A percentile compares a stretch with the other conserved stretches of the same genome.
Evolutionary conservation across 805 yeast species (phyloP).

Genomic region (Metschnikowia koreensis): DNA sequence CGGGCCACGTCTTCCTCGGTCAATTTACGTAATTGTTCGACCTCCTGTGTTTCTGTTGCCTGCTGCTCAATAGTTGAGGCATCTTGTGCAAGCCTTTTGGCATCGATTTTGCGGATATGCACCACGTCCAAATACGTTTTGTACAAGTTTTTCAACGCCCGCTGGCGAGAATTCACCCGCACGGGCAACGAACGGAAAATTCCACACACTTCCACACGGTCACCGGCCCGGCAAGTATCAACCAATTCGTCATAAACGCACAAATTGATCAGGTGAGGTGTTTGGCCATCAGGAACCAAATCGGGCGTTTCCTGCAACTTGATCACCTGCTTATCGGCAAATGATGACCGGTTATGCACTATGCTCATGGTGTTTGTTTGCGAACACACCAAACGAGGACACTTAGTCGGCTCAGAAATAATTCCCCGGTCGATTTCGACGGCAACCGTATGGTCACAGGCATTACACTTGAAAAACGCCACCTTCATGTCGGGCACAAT

Average conservation of each 20-base stretch:
- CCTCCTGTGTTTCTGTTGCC: constrained; percentile 63
- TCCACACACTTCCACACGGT: constrained; percentile 92
- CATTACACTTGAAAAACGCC: constrained; percentile 92
- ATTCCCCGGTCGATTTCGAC: constrained; percentile 94
- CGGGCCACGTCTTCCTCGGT: constrained; percentile 65
- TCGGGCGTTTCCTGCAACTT: constrained; percentile 96
- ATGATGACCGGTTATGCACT: constrained; percentile 87
- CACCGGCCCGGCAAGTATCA: constrained; percentile 94
- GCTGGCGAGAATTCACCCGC: constrained; percentile 77
- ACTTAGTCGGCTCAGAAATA: constrained; percentile 86
- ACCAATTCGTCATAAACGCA: constrained; percentile 96
- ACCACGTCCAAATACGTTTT: constrained; percentile 94
- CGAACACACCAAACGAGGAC: constrained; percentile 87
- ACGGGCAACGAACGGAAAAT: constrained; percentile 92
- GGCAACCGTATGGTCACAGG: constrained; percentile 88
- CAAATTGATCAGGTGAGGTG: constrained; percentile 92
- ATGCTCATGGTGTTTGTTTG: constrained; percentile 84
- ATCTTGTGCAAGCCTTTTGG: constrained; percentile 78
- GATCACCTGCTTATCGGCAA: constrained; percentile 93
- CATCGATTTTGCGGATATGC: constrained; percentile 84
- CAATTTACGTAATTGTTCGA: constrained; percentile 71
- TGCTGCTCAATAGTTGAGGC: constrained; percentile 61
- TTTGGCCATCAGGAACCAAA: constrained; percentile 95
- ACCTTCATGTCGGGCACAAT: constrained; percentile 97
- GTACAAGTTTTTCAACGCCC: constrained; percentile 79